Conservation (phyloP, 2,329 filamentous ascomycete genomes). For the Zasmidium citrigriseum region DNA sequence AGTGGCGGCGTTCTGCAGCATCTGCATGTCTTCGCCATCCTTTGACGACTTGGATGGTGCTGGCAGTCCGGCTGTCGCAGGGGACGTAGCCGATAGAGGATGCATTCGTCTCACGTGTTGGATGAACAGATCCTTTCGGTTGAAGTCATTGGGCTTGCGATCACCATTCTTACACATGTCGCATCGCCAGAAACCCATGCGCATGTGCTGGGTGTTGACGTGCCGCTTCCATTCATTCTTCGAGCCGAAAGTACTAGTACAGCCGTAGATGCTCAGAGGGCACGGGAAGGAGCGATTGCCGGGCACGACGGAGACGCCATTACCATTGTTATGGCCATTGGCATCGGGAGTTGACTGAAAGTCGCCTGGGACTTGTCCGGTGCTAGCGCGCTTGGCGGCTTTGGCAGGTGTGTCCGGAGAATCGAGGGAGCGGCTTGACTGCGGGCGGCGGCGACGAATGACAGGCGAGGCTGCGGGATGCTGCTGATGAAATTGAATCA, state of each 20-base stretch:
- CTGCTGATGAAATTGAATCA: not conserved
- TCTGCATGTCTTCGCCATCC: slow-evolving; percentile 13
- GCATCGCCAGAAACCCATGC: slow-evolving; percentile 74
- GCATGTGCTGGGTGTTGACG: slow-evolving; percentile 75
- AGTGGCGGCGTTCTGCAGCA: slow-evolving; percentile 56
- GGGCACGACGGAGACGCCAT: not conserved
- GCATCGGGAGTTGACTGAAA: too few relatives aligned
- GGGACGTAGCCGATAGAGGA: slow-evolving; percentile 45
- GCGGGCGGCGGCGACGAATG: slow-evolving; percentile 3
- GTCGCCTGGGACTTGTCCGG: slow-evolving; percentile 7
- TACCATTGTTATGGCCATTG: not conserved
- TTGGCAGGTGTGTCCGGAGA: slow-evolving; percentile 2
- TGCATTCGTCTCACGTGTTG: slow-evolving; percentile 91
- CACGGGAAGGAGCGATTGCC: slow-evolving; percentile 63
- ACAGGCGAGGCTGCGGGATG: slow-evolving; percentile 2
- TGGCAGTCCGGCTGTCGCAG: slow-evolving; percentile 34
- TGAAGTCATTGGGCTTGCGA: slow-evolving; percentile 66
- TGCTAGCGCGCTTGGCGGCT: slow-evolving; percentile 1
- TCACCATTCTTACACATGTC: slow-evolving; percentile 54
- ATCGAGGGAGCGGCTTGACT: slow-evolving; percentile 4
- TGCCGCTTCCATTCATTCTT: slow-evolving; percentile 99
- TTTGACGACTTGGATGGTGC: slow-evolving; percentile 3
- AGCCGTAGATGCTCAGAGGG: slow-evolving; percentile 77
- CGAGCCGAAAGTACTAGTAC: slow-evolving; percentile 68
- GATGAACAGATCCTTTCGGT: slow-evolving; percentile 89